Evolutionary conservation across 805 yeast genomes (phyloP), one percentile per base, ranked within the genome.

Genomic region (Barnettozyma siamensis): DNA sequence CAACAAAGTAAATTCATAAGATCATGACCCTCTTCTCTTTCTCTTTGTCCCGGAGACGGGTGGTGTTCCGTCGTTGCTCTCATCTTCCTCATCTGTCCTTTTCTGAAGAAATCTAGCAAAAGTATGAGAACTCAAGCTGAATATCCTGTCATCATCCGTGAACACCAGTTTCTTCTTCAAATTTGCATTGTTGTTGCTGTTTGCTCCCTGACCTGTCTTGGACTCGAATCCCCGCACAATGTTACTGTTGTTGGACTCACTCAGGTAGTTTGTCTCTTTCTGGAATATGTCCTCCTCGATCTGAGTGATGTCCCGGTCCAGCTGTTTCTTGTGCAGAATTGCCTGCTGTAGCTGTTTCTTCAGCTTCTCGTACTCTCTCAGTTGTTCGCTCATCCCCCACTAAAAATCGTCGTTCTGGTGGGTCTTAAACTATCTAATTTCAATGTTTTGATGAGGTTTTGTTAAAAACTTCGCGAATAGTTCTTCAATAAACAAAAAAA

Each of bases 211-310:
- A 55, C 45, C 46, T 11, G 38, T 38, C 23, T 86, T 85, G 51
- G 78, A 83, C 37, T 89, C 96, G 54, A 88, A 89, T 2, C 98
- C 98, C 48, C 83, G 83, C n/a, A 88, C 83, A 21, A 91, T 82
- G 59, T 87, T 89, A 0, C 96, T 89, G 23, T 70, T 61, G 23
- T 66, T 61, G 43, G 87, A 77, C 39, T 83, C 88, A 23, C 82
- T 76, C 35, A 89, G 75, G 57, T 89, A 89, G 12, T 76, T 75
- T 9, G 83, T 78, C 57, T 89, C 98, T 49, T 78, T 77, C 36
- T 78, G 82, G 63, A 78, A 88, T 6, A 89, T 80, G 39, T 76
- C 75, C 47, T 88, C 96, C 55, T 89, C 96, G 6, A 88, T 58
- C 34, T 61, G 63, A 18, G 75, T 74, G 36, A 82, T 69, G 49